These are phyloP conservation scores for Achaetomiella virescens DNA, from an alignment of 495 filamentous ascomycete species.

Conservation along the genomic window DNA sequence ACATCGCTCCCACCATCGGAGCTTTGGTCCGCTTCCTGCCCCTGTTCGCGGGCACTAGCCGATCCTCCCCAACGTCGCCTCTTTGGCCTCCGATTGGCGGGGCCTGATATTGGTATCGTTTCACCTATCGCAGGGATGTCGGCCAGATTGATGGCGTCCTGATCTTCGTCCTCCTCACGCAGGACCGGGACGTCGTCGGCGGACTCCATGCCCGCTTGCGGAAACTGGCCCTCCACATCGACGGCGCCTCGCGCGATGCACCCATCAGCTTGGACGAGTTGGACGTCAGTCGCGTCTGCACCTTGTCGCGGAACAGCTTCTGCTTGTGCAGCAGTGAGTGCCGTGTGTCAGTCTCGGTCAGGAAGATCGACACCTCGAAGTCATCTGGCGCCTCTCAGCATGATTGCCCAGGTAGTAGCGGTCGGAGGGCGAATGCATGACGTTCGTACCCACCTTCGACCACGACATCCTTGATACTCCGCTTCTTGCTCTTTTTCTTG, in stretches of 20 bases:
- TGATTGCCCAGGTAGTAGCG: not conserved
- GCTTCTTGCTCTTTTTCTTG: slow-evolving; percentile 56
- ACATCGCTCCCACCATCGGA: slow-evolving; percentile 25
- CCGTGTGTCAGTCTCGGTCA: slow-evolving; percentile 79
- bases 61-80: slow-evolving; percentile 17
- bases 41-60: slow-evolving; percentile 11
- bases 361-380: slow-evolving; percentile 89
- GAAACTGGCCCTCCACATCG: slow-evolving; percentile 38
- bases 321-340: slow-evolving; percentile 82
- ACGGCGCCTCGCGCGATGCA: slow-evolving; percentile 44
- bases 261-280: slow-evolving; percentile 55
- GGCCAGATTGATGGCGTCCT: slow-evolving; percentile 34
- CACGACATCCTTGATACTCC: slow-evolving; percentile 82
- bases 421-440: not conserved
- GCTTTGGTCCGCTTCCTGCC: slow-evolving; percentile 18
- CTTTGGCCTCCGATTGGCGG: slow-evolving; percentile 28
- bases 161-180: slow-evolving; percentile 37
- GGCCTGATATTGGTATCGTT: slow-evolving; percentile 23
- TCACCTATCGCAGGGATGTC: slow-evolving; percentile 40
- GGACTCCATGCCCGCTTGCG: slow-evolving; percentile 36
- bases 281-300: slow-evolving; percentile 47
- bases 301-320: slow-evolving; percentile 59
- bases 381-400: slow-evolving; percentile 56
- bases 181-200: slow-evolving; percentile 33
- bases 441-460: slow-evolving; percentile 56